These are phyloP conservation scores for Puya raimondii DNA, from an alignment of 176 grass and related monocot species.

Conservation along the genomic window DNA sequence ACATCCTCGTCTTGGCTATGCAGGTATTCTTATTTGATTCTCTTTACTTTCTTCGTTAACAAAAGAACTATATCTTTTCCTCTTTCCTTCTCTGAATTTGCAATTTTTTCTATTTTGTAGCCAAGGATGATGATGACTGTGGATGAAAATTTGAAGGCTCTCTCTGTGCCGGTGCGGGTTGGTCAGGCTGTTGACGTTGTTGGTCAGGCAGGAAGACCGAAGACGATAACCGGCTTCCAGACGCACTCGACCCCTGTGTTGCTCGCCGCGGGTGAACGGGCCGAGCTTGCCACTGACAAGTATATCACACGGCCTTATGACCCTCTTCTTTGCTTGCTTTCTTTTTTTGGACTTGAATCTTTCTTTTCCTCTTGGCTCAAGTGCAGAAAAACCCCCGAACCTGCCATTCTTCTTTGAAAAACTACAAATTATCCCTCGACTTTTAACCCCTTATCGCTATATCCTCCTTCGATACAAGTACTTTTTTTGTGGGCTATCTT, in stretches of 20 bases:
- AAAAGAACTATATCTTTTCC: not conserved
- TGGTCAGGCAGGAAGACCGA: constrained; percentile 93
- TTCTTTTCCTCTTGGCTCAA: not conserved
- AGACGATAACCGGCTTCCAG: constrained; percentile 95
- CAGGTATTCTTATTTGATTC: constrained; percentile 39
- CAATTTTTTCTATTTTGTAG: constrained; percentile 28
- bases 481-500: too few species aligned
- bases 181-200: constrained; percentile 97
- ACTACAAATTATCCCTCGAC: not conserved
- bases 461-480: too few species aligned
- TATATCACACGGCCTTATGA: constrained; percentile 15
- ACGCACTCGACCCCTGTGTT: constrained; percentile 94
- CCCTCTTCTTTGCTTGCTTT: not conserved
- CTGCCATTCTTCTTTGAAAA: not conserved
- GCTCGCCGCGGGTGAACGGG: constrained; percentile 86
- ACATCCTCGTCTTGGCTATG: constrained; percentile 81
- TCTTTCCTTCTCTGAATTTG: not conserved
- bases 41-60: not conserved
- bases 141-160: constrained; percentile 87
- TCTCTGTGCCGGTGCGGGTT: constrained; percentile 83
- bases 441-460: not conserved
- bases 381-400: not conserved
- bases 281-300: constrained; percentile 92
- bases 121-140: constrained; percentile 95
- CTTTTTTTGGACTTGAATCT: not conserved